A percentile compares a stretch with the other conserved stretches of the same genome.
Evolutionary conservation across 306 rosid genomes (phyloP).

Genomic region (Luffa acutangula): DNA sequence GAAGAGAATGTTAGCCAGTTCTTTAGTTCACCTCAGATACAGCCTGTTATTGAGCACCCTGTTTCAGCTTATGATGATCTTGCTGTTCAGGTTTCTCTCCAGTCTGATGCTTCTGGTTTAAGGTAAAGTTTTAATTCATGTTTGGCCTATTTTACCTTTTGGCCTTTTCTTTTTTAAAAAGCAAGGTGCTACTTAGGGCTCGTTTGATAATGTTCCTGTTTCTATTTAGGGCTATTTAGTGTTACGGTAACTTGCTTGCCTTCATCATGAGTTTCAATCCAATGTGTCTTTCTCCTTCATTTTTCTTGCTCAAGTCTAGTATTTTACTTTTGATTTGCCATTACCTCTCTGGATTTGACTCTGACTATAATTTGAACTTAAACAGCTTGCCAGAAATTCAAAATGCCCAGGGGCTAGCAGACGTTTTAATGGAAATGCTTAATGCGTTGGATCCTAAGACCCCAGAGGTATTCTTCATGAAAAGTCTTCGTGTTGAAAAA

Average conservation of each 20-base stretch:
- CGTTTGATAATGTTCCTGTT: too few species aligned
- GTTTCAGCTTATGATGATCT: slow-evolving; percentile 41
- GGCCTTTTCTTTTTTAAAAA: not conserved
- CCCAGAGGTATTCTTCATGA: slow-evolving; percentile 36
- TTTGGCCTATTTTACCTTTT: not conserved
- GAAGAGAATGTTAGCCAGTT: slow-evolving; percentile 62
- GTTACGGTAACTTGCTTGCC: not conserved
- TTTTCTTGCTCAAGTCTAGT: not conserved
- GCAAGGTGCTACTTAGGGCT: not conserved
- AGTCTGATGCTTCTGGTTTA: slow-evolving; percentile 80
- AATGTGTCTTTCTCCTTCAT: not conserved
- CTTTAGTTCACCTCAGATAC: slow-evolving; percentile 85
- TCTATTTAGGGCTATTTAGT: not conserved
- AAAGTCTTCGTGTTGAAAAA: not conserved
- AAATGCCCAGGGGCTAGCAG: slow-evolving; percentile 67
- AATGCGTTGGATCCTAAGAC: slow-evolving; percentile 67
- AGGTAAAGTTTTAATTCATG: slow-evolving; percentile 30
- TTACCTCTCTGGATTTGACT: not conserved
- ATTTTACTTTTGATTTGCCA: not conserved
- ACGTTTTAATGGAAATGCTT: slow-evolving; percentile 82
- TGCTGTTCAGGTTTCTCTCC: slow-evolving; percentile 76
- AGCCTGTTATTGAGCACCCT: slow-evolving; percentile 41
- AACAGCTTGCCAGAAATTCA: slow-evolving; percentile 72
- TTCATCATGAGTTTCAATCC: not conserved
- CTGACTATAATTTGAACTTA: slow-evolving; percentile 12